Evolutionary conservation across 805 yeast species (phyloP), one percentile per base, ranked within the genome.

Genomic region (Lipomyces sp.): DNA sequence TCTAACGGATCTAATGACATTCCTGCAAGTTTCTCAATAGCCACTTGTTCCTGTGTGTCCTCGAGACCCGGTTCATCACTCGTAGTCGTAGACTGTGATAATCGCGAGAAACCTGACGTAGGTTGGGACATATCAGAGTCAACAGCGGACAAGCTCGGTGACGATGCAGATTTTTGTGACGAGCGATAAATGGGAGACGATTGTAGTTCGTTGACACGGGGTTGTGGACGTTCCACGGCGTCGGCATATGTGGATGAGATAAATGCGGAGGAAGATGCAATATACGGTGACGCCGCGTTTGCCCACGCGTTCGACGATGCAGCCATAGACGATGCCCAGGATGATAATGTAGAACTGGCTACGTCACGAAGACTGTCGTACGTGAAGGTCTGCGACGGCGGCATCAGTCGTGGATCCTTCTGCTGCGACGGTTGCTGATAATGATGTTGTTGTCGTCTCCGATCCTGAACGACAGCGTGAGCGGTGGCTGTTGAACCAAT

Each of bases 311-410:
- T 66, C 2, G 70, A 66, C 11, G 67, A 39, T 33, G 58, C 67
- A 10, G 70, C 70, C 33, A 66, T 53, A n/a, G 70, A 51, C 8
- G 64, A 42, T 11, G 70, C 70, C 70, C 70, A 66, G 10, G 66
- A 62, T 13, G 70, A 56, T 13, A 66, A 5, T 4, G 67, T 58
- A 11, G 67, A 54, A 34, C 59, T 57, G 8, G 70, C 70, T 15
- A 63, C 60, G 11, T 63, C 67, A 37, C 58, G 64, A 15, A 64
- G 57, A 24, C 34, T 30, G 15, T 37, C 58, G 11, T 24, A 32
- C 29, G 42, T 6, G 15, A 35, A 33, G 30, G 15, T 39, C 30
- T 30, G 54, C n/a, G 35, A n/a, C n/a, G 50, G 15, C 29, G 42
- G 53, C 8, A 10, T 50, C 37, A 15, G 15, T 57, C 24, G 42